Evolutionary conservation across 371 early-diverging fungal genomes (phyloP), one percentile per base, ranked within the genome.

Genomic region (Mucor lusitanicus): DNA sequence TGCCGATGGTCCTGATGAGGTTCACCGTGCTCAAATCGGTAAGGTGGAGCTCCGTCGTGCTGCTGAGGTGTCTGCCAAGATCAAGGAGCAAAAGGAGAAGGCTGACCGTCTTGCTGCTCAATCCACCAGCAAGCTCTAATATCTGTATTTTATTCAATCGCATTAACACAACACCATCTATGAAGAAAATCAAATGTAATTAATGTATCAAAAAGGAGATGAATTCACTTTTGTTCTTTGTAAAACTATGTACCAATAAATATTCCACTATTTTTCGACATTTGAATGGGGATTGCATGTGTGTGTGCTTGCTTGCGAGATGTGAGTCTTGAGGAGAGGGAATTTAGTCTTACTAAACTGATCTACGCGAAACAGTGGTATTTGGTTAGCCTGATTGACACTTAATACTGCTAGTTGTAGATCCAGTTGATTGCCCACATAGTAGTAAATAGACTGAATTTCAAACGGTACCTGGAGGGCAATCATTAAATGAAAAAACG

Each of bases 1-100:
- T 74, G 98, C 97, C 25, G 98, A 97, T 82, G 97, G 82, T 40
- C 84, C 81, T 61, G 79, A 80, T 72, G 79, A 56, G 55, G 70
- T 69, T n/a, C 77, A 80, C 32, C 55, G 62, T n/a, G 72, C 61
- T 40, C 84, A 81, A 61, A 63, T 82, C 21, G 82, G 84, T 65
- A 80, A 77, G 65, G 67, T 74, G 23, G 84, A 84, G 59, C 64
- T 81, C 39, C 82, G 84, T 35, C 78, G 84, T 64, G 82, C 80
- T 17, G 73, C 48, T 39, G 84, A 73, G 15, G 62, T 84, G 19
- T 37, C 65, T 60, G 73, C 65, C 6, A 68, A 67, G n/a, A 35
- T 72, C n/a, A 74, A 71, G 55, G 70, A 50, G 1, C 79, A 79
- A 65, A 75, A 82, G 62, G 79, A 73, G 1, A 77, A 76, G 70